Evolutionary conservation across 352 stramenopile species (phyloP), one percentile per base, ranked within the genome.

Genomic region (Peronospora destructor): DNA sequence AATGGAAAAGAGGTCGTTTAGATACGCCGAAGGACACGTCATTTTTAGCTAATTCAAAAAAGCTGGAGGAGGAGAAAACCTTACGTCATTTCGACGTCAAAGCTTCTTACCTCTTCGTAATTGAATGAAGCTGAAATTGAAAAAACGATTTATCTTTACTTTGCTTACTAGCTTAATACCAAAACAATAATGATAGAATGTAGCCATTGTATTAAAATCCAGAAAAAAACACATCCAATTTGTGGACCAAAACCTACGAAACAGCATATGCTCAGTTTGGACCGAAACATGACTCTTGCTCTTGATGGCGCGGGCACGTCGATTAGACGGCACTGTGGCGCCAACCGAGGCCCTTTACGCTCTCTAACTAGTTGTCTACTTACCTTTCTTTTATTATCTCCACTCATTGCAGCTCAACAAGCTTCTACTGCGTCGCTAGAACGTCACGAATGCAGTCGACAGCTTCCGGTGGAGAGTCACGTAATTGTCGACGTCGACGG

Each of bases 121-220:
- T 68, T 57, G 58, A 82, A 82, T 73, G 66, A 65, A 76, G 68
- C 68, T 76, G 59, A 82, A 71, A 71, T 76, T 78, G 66, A 59
- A 73, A 71, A 61, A 49, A 12, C 7, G 12, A 32, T 12, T 32
- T 32, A 0, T 32, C 6, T 12, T n/a, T n/a, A n/a, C n/a, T n/a
- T n/a, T n/a, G n/a, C n/a, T 3, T 23, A 23, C 19, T 4, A 23
- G 19, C 19, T 23, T 3, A 3, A 23, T 1, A 23, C 19, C 19
- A 1, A 23, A 23, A 23, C 19, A 23, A 4, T 1, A n/a, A n/a
- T n/a, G 19, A 1, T 23, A 23, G 2, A 23, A 1, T 23, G 19
- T 23, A 23, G 19, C 19, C 19, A 23, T 23, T n/a, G 19, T 23
- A 23, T 3, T 23, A 23, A n/a, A n/a, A n/a, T n/a, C n/a, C n/a